Conservation (phyloP, 1,284 basidiomycete genomes). For the Malassezia sympodialis region DNA sequence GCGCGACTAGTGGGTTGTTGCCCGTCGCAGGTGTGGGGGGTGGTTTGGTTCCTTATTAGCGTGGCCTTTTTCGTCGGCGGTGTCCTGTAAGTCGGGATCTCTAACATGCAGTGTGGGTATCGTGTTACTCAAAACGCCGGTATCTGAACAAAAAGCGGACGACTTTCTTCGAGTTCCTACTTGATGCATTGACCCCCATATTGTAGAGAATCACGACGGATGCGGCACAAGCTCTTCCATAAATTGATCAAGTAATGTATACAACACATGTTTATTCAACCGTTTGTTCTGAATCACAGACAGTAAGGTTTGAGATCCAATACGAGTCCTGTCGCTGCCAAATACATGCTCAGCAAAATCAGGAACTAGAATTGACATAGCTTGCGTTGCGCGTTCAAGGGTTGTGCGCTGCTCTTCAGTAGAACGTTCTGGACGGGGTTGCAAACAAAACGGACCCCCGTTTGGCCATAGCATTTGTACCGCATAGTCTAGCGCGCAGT, state of each 20-base stretch:
- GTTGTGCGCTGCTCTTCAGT: slow-evolving; percentile 68
- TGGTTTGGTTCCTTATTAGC: slow-evolving; percentile 77
- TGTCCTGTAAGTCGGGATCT: slow-evolving; percentile 57
- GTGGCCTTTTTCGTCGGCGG: slow-evolving; percentile 71
- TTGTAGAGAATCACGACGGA: not conserved
- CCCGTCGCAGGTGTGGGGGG: slow-evolving; percentile 52
- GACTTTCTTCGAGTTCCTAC: slow-evolving; percentile 28
- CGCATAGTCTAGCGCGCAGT: slow-evolving; percentile 57
- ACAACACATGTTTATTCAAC: slow-evolving; percentile 55
- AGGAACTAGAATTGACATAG: slow-evolving; percentile 81
- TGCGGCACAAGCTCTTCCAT: slow-evolving; percentile 13
- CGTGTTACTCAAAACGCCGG: slow-evolving; percentile 37
- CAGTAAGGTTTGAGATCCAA: slow-evolving; percentile 80
- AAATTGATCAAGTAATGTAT: slow-evolving; percentile 24
- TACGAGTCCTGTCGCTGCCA: slow-evolving; percentile 78
- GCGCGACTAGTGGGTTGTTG: slow-evolving; percentile 68
- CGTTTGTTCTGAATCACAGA: slow-evolving; percentile 82
- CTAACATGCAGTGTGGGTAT: slow-evolving; percentile 44
- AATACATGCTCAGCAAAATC: slow-evolving; percentile 93
- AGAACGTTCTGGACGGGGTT: slow-evolving; percentile 58
- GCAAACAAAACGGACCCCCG: slow-evolving; percentile 58
- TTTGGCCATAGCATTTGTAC: slow-evolving; percentile 70
- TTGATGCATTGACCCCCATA: not conserved
- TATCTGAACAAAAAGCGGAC: slow-evolving; percentile 27
- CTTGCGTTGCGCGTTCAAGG: slow-evolving; percentile 71